These are phyloP conservation scores for Trichophyton simii DNA, from an alignment of 2,329 filamentous ascomycete species.

Conservation along the genomic window DNA sequence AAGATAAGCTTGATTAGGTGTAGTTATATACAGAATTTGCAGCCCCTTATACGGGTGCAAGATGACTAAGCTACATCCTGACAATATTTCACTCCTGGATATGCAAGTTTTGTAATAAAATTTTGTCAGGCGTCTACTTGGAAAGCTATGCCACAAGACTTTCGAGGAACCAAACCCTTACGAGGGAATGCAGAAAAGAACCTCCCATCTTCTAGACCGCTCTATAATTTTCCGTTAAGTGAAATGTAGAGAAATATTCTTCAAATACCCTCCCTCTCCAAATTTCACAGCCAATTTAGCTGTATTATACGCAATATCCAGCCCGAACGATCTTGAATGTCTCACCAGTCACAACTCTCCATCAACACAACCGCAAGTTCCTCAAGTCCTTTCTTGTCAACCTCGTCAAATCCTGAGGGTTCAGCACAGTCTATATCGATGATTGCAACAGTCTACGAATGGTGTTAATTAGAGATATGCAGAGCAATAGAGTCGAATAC, in stretches of 20 bases:
- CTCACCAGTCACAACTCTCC: slow-evolving; percentile 31
- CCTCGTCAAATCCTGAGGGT: slow-evolving; percentile 33
- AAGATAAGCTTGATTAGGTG: no score
- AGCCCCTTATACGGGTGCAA: no score
- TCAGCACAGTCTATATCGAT: slow-evolving; percentile 38
- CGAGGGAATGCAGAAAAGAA: background rate
- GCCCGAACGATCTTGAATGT: background rate
- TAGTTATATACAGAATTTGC: no score
- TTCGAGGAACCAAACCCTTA: background rate
- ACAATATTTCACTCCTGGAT: no score
- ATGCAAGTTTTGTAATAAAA: no score
- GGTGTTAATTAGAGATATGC: background rate
- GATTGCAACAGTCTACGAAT: slow-evolving; percentile 33
- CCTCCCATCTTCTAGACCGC: background rate
- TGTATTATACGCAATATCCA: background rate
- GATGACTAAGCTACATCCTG: no score
- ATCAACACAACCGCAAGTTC: slow-evolving; percentile 29
- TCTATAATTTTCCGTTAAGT: background rate
- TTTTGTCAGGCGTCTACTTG: no score
- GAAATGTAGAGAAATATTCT: background rate
- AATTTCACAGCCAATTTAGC: background rate
- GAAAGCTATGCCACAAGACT: no score
- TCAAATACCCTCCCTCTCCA: background rate
- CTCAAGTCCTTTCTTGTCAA: slow-evolving; percentile 33
- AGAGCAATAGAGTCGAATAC: slow-evolving; percentile 8